These are phyloP conservation scores for Alternaria gansuensis DNA, from an alignment of 2,329 filamentous ascomycete genomes.

Conservation along the genomic window DNA sequence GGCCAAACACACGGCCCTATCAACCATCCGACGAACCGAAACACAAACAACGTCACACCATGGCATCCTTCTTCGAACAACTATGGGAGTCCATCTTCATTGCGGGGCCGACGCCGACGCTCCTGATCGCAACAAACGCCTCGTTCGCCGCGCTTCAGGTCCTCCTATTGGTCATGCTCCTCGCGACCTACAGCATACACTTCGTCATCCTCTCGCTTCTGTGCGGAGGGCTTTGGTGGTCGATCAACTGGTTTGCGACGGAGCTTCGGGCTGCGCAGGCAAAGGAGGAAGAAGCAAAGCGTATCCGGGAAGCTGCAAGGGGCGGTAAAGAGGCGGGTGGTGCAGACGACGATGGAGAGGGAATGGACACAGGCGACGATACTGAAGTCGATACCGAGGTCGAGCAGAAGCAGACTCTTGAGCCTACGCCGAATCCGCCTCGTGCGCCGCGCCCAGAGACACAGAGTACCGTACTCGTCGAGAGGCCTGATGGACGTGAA, in stretches of 20 bases:
- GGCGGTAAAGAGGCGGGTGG: slow-evolving; percentile 54
- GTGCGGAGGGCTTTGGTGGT: slow-evolving; percentile 84
- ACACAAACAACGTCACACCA: slow-evolving; percentile 22
- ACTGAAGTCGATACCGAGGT: slow-evolving; percentile 56
- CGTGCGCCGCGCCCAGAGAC: slow-evolving; percentile 35
- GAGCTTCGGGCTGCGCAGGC: slow-evolving; percentile 64
- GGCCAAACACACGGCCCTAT: slow-evolving; percentile 4
- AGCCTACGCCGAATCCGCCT: slow-evolving; percentile 25
- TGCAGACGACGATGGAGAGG: slow-evolving; percentile 44
- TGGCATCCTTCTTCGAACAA: slow-evolving; percentile 69
- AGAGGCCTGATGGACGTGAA: slow-evolving; percentile 31
- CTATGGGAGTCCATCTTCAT: slow-evolving; percentile 95
- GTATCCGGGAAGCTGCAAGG: slow-evolving; percentile 53
- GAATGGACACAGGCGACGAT: slow-evolving; percentile 57
- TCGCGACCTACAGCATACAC: slow-evolving; percentile 87
- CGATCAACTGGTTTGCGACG: slow-evolving; percentile 94
- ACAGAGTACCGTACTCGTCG: slow-evolving; percentile 50
- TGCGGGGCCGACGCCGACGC: slow-evolving; percentile 85
- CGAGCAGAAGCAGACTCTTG: slow-evolving; percentile 41
- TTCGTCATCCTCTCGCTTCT: slow-evolving; percentile 83
- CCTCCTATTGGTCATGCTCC: slow-evolving; percentile 76
- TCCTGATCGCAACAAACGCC: slow-evolving; percentile 88
- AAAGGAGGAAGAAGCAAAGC: slow-evolving; percentile 61
- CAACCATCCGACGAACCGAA: not conserved
- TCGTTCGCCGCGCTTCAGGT: slow-evolving; percentile 87